Evolutionary conservation across 805 yeast species (phyloP).

Genomic region (Lipomyces mesembrius): DNA sequence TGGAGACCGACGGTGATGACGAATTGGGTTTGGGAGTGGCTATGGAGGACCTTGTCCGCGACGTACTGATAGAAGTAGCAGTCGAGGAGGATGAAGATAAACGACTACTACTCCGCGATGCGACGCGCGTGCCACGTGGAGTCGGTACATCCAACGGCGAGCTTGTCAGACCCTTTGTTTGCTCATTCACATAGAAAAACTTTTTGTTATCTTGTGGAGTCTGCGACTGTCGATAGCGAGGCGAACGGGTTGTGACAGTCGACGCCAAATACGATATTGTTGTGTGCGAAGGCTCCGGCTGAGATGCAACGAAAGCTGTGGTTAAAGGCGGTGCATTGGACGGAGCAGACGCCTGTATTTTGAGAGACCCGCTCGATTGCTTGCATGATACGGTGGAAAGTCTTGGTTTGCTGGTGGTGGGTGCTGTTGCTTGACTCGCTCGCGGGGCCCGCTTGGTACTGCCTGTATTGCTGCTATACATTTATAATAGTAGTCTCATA

Average conservation of each 20-base stretch:
- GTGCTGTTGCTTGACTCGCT: neutral
- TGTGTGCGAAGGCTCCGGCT: conserved; percentile 15
- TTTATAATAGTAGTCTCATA: neutral
- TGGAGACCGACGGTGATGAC: neutral
- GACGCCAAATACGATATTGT: conserved; percentile 31
- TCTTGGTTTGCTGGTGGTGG: neutral
- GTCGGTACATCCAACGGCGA: conserved; percentile 8
- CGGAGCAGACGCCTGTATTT: neutral
- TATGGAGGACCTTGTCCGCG: conserved; percentile 3
- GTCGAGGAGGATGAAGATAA: conserved; percentile 1
- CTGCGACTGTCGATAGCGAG: conserved; percentile 15
- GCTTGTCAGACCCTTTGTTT: neutral
- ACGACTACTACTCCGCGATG: conserved; percentile 1
- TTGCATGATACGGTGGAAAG: neutral
- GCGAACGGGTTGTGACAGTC: conserved; percentile 37
- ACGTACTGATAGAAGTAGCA: neutral
- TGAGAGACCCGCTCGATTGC: neutral
- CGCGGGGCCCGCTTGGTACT: neutral
- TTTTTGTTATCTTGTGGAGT: neutral
- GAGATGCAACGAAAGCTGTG: neutral
- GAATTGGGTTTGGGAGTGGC: conserved; percentile 9
- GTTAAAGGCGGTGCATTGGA: neutral
- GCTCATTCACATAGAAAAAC: conserved; percentile 21
- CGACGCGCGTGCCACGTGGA: neutral
- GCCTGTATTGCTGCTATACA: conserved; percentile 1